Evolutionary conservation across 306 rosid genomes (phyloP).

Genomic region (Vigna angularis): DNA sequence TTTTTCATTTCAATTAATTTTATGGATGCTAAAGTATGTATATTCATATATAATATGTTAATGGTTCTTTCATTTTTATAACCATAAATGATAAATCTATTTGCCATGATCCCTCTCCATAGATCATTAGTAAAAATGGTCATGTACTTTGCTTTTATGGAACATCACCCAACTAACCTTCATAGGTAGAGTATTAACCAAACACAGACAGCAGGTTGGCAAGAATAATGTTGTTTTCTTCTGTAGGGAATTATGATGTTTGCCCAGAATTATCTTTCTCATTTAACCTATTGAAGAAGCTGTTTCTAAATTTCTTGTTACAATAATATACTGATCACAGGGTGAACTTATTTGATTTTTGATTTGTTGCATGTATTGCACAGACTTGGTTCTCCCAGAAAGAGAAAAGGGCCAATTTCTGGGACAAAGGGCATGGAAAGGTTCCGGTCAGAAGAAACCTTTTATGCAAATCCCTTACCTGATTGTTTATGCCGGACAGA

Average conservation of each 20-base stretch:
- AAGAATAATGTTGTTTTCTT: neutral
- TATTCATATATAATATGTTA: neutral
- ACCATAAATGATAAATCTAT: conserved; percentile 1
- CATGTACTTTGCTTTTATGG: conserved; percentile 12
- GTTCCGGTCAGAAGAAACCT: conserved; percentile 91
- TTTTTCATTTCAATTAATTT: conserved; percentile 3
- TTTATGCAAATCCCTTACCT: conserved; percentile 82
- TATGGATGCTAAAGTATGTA: neutral
- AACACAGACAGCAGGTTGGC: neutral
- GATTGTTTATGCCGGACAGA: conserved; percentile 81
- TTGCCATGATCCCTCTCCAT: conserved; percentile 7
- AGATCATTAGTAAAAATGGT: conserved; percentile 20
- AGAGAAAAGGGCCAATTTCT: conserved; percentile 91
- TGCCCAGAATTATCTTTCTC: neutral
- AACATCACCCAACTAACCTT: conserved; percentile 5
- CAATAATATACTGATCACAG: neutral
- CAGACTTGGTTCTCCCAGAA: conserved; percentile 94
- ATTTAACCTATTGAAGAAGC: conserved; percentile 18
- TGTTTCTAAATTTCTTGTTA: conserved; percentile 10
- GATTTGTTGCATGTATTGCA: conserved; percentile 29
- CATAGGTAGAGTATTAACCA: neutral
- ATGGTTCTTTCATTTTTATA: neutral
- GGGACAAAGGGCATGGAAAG: conserved; percentile 86
- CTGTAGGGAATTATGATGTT: neutral
- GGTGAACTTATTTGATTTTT: conserved; percentile 7